Evolutionary conservation across 768 basidiomycete species (phyloP), one percentile per base, ranked within the genome.

Genomic region (Cytidiella melzeri): DNA sequence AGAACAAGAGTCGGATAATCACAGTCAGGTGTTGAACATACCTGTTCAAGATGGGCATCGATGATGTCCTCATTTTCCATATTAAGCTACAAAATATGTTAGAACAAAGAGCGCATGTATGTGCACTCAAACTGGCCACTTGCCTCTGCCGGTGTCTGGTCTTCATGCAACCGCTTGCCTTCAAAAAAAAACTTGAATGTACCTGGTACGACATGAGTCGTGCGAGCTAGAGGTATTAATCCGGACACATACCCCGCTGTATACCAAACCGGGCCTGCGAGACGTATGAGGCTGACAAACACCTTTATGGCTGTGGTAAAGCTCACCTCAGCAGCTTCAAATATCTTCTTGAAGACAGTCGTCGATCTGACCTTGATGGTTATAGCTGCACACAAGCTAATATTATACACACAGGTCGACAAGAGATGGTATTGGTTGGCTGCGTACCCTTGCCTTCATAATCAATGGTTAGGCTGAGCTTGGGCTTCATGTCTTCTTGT

Each of bases 331-430:
- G 48, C 48, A 6, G 48, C 48, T 9, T 49, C 48, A 25, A 49
- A 49, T 1, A 49, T 49, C 41, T 49, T 49, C 40, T 49, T 49
- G 48, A 49, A 49, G 13, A 21, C 26, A 7, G 48, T 49, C 1
- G 39, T 49, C 21, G 48, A 25, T 25, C 25, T 49, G 40, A 49
- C 48, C 41, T 49, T 49, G 5, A 49, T 41, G 1, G 39, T 41
- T n/a, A n/a, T n/a, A n/a, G n/a, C n/a, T n/a, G n/a, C n/a, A n/a
- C n/a, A n/a, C 48, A 48, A 4, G 27, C 48, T 49, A 18, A 42
- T 24, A 37, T 9, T 18, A 24, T 9, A 10, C 5, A 24, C n/a
- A 23, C 15, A n/a, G n/a, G 5, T 36, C 28, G 11, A 34, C 10
- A 7, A 3, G 19, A 19, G 12, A 7, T n/a, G 20, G n/a, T n/a